These are phyloP conservation scores for Venturia aucupariae DNA, from an alignment of 2,329 filamentous ascomycete species.

Conservation along the genomic window DNA sequence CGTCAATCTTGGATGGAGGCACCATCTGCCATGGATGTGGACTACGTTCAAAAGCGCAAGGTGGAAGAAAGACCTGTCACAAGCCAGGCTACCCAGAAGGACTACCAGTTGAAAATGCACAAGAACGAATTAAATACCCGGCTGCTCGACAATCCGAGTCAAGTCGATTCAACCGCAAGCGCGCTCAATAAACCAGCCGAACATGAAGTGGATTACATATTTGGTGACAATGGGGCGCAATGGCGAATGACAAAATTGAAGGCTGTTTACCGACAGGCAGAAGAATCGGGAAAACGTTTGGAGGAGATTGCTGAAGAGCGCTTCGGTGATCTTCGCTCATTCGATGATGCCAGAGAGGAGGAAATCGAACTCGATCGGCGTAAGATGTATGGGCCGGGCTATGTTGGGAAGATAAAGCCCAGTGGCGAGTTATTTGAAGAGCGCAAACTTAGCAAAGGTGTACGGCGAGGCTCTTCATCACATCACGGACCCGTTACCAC, in stretches of 20 bases:
- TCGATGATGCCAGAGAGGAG: slow-evolving; percentile 90
- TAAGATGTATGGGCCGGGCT: slow-evolving; percentile 73
- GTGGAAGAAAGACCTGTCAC: slow-evolving; percentile 33
- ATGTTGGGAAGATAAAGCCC: slow-evolving; percentile 76
- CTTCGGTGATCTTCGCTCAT: slow-evolving; percentile 71
- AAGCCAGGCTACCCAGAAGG: slow-evolving; percentile 41
- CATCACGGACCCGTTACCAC: slow-evolving; percentile 7
- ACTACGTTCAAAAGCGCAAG: slow-evolving; percentile 64
- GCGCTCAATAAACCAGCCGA: slow-evolving; percentile 36
- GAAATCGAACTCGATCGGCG: slow-evolving; percentile 81
- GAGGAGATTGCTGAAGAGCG: slow-evolving; percentile 78
- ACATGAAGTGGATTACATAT: slow-evolving; percentile 66
- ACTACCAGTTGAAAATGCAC: slow-evolving; percentile 64
- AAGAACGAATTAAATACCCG: slow-evolving; percentile 72
- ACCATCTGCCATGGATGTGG: slow-evolving; percentile 70
- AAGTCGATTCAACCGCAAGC: slow-evolving; percentile 40
- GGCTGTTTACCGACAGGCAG: slow-evolving; percentile 69
- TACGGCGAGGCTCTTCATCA: slow-evolving; percentile 14
- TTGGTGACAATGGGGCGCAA: slow-evolving; percentile 80
- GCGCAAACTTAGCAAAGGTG: slow-evolving; percentile 45
- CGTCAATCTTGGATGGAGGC: slow-evolving; percentile 95
- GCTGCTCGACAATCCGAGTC: slow-evolving; percentile 48
- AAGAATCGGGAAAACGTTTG: slow-evolving; percentile 60
- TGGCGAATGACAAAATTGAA: slow-evolving; percentile 97
- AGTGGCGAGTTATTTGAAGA: slow-evolving; percentile 79